Conservation (phyloP, 768 basidiomycete genomes). For the Lentinula aciculospora region DNA sequence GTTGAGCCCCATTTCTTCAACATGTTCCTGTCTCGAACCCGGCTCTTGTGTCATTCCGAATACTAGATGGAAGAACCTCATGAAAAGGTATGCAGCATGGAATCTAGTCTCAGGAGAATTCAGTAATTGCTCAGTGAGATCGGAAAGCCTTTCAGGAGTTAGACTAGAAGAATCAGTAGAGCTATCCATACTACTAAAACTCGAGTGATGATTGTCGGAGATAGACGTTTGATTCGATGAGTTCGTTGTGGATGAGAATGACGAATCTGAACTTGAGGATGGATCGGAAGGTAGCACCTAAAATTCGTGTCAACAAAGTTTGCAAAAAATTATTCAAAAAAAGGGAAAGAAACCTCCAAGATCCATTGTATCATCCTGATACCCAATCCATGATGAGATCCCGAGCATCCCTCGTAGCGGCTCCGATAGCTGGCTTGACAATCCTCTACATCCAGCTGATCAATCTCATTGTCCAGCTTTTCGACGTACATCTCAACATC, state of each 20-base stretch:
- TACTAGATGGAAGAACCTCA: constrained; percentile 46
- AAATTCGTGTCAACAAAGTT: too few species aligned
- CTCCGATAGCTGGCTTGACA: not conserved
- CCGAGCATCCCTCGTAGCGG: constrained; percentile 1
- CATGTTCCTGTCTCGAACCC: not conserved
- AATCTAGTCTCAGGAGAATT: constrained; percentile 56
- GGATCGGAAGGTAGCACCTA: not conserved
- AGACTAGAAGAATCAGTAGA: not conserved
- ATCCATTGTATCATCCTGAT: constrained; percentile 37
- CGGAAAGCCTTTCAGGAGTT: constrained; percentile 1
- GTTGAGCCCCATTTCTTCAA: not conserved
- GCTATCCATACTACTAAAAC: not conserved
- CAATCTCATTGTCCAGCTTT: constrained; percentile 9
- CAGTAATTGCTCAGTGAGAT: constrained; percentile 49
- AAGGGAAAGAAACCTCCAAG: constrained; percentile 28
- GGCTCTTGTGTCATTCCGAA: constrained; percentile 13
- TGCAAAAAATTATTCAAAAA: too few species aligned
- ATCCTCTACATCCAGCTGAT: constrained; percentile 12
- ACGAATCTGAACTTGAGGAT: not conserved
- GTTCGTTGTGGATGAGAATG: constrained; percentile 3
- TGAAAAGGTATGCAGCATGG: constrained; percentile 58
- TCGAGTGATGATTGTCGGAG: constrained; percentile 1
- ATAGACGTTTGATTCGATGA: not conserved
- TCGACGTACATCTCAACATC: not conserved
- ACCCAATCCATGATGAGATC: constrained; percentile 28